Conservation (phyloP, 108 stramenopile genomes). For the Asterionellopsis glacialis region DNA sequence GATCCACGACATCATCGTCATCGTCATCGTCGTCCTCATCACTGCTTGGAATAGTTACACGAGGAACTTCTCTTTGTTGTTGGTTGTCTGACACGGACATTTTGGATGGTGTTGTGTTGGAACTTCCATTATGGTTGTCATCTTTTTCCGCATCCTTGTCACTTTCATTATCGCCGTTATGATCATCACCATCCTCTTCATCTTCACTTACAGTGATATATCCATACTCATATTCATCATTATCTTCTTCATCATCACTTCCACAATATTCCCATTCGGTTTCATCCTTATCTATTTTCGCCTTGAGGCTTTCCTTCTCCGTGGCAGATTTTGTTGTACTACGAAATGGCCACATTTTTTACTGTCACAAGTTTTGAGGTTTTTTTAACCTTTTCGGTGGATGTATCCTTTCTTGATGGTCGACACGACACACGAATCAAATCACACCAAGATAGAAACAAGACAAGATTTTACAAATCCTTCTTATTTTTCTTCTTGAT, state of each 20-base stretch:
- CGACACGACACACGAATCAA: no score
- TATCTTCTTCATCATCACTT: constrained; percentile 3
- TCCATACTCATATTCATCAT: constrained; percentile 11
- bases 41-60: background rate
- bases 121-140: no score
- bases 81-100: background rate
- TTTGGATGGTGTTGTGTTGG: no score
- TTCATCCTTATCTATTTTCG: constrained; percentile 2
- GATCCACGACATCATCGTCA: constrained; percentile 2
- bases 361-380: no score
- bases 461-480: no score
- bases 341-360: constrained; percentile 3
- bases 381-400: no score
- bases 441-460: no score
- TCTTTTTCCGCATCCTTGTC: constrained; percentile 3
- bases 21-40: constrained; percentile 20
- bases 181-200: constrained; percentile 7
- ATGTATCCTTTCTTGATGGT: no score
- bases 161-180: background rate
- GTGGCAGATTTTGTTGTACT: background rate
- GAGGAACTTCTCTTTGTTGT: background rate
- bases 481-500: no score
- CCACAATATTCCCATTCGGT: background rate
- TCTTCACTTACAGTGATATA: constrained; percentile 12
- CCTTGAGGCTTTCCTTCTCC: background rate